Evolutionary conservation across 1,139 yeast genomes (phyloP).

Genomic region (Debaryomyces coudertii): DNA sequence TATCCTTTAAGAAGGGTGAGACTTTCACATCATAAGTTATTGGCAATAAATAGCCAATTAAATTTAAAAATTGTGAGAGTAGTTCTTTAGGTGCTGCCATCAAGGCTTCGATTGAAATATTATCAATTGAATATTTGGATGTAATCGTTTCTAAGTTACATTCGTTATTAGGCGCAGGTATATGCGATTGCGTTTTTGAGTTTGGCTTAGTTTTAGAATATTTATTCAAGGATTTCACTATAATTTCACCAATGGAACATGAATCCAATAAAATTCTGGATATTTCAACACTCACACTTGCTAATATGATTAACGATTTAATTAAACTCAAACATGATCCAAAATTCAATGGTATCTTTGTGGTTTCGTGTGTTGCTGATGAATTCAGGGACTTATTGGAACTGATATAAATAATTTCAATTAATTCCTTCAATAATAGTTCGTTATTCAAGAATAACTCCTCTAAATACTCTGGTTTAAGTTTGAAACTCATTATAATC

Average conservation of each 20-base stretch:
- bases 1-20: slow-evolving; percentile 36
- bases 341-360: slow-evolving; percentile 30
- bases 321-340: slow-evolving; percentile 43
- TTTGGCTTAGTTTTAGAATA: slow-evolving; percentile 27
- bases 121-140: slow-evolving; percentile 19
- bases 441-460: slow-evolving; percentile 41
- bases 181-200: not conserved
- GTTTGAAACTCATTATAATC: slow-evolving; percentile 56
- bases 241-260: slow-evolving; percentile 44
- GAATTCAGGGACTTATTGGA: slow-evolving; percentile 31
- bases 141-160: slow-evolving; percentile 13
- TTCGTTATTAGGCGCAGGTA: not conserved
- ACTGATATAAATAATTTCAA: slow-evolving; percentile 31
- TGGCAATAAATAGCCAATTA: slow-evolving; percentile 65
- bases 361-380: slow-evolving; percentile 16
- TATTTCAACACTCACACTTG: slow-evolving; percentile 43
- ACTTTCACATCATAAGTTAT: slow-evolving; percentile 28
- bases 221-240: slow-evolving; percentile 48
- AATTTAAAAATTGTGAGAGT: slow-evolving; percentile 55
- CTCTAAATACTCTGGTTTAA: slow-evolving; percentile 48
- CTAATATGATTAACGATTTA: slow-evolving; percentile 43
- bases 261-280: slow-evolving; percentile 43
- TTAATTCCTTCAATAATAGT: slow-evolving; percentile 30
- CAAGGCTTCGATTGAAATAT: slow-evolving; percentile 63
- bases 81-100: slow-evolving; percentile 77